These are phyloP conservation scores for Candida sp. DNA, from an alignment of 1,139 yeast genomes.

Conservation along the genomic window DNA sequence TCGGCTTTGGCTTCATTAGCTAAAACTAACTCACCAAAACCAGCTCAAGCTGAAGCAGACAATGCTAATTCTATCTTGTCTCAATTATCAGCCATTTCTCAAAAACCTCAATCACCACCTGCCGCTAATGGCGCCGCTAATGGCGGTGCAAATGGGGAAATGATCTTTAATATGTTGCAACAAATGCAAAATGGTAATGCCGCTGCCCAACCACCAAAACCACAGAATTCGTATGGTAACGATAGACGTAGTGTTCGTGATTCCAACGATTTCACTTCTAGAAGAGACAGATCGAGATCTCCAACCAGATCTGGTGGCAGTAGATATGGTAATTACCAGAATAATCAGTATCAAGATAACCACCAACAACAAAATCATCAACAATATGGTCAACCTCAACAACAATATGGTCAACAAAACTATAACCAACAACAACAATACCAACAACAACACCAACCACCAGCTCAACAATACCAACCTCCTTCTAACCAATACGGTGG, in stretches of 20 bases:
- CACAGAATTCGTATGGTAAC: constrained; percentile 15
- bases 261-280: constrained; percentile 26
- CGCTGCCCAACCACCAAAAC: constrained; percentile 7
- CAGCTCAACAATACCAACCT: constrained; percentile 7
- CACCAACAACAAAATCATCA: constrained; percentile 8
- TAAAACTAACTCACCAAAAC: constrained; percentile 25
- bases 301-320: constrained; percentile 35
- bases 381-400: constrained; percentile 7
- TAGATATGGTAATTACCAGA: constrained; percentile 20
- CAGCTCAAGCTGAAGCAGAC: constrained; percentile 14
- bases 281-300: constrained; percentile 58
- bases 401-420: constrained; percentile 7
- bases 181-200: constrained; percentile 31
- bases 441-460: constrained; percentile 9
- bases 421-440: constrained; percentile 1
- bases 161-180: constrained; percentile 40
- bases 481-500: constrained; percentile 8
- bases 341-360: constrained; percentile 8
- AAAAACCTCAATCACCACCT: constrained; percentile 10
- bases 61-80: constrained; percentile 40
- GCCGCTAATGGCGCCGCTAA: too few relatives aligned
- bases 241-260: constrained; percentile 33
- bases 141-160: constrained; percentile 1
- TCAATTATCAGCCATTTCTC: constrained; percentile 38
- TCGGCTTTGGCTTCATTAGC: constrained; percentile 64